These are phyloP conservation scores for Tolypocladium ovalisporum DNA, from an alignment of 2,329 filamentous ascomycete species.

Conservation along the genomic window DNA sequence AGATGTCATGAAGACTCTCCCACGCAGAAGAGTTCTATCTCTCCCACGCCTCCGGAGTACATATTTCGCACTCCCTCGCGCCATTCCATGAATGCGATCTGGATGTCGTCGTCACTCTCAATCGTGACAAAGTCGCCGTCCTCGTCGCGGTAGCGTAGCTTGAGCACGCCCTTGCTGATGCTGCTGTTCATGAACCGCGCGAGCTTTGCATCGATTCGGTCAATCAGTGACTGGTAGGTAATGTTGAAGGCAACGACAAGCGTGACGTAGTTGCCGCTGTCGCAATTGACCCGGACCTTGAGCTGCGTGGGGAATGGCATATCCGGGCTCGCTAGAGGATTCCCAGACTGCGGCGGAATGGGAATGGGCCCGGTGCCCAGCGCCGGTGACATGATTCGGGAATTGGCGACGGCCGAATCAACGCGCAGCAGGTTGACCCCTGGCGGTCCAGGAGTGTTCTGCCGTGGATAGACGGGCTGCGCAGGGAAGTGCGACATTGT, in stretches of 20 bases:
- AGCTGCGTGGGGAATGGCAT: constrained; percentile 59
- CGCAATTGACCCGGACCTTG: constrained; percentile 91
- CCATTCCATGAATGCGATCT: constrained; percentile 93
- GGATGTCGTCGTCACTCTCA: constrained; percentile 90
- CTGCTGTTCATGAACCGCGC: constrained; percentile 76
- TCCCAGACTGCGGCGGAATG: constrained; percentile 13
- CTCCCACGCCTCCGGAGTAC: constrained; percentile 62
- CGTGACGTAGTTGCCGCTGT: constrained; percentile 76
- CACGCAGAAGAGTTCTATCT: constrained; percentile 80
- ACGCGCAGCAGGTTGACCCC: constrained; percentile 25
- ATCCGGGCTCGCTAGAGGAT: constrained; percentile 33
- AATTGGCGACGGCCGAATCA: constrained; percentile 25
- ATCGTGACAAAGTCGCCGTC: constrained; percentile 92
- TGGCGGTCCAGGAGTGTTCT: constrained; percentile 28
- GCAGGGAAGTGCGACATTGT: constrained; percentile 45
- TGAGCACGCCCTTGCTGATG: constrained; percentile 71
- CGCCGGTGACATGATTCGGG: constrained; percentile 35
- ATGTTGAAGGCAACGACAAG: constrained; percentile 96
- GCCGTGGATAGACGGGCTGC: constrained; percentile 41
- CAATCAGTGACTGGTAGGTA: constrained; percentile 83
- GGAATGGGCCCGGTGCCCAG: constrained; percentile 23
- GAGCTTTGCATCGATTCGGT: constrained; percentile 92
- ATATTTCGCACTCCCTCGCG: constrained; percentile 53
- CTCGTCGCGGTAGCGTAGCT: constrained; percentile 82
- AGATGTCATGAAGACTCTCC: constrained; percentile 29